Conservation (phyloP, 495 filamentous ascomycete genomes). For the Xylaria grammica region DNA sequence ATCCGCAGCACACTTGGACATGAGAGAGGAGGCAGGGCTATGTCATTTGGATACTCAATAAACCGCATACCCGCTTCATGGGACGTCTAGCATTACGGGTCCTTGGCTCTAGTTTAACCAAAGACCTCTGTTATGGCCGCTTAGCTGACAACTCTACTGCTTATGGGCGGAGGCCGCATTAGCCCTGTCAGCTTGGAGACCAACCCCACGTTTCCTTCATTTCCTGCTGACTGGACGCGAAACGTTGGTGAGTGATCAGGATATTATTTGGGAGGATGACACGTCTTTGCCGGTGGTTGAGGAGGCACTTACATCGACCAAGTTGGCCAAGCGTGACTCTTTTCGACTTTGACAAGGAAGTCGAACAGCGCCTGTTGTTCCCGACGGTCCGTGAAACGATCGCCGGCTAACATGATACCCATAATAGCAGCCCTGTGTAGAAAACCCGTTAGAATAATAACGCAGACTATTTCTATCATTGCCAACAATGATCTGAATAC, state of each 20-base stretch:
- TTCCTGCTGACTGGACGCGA: neutral
- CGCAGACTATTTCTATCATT: neutral
- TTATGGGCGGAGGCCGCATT: too few relatives aligned
- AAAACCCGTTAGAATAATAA: neutral
- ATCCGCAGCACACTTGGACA: too few relatives aligned
- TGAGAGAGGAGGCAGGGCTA: too few relatives aligned
- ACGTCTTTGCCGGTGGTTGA: too few relatives aligned
- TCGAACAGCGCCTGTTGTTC: constrained; percentile 3
- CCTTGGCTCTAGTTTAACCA: too few relatives aligned
- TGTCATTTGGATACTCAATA: too few relatives aligned
- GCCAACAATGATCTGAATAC: neutral
- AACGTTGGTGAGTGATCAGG: neutral
- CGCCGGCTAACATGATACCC: neutral
- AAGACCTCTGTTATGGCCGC: too few relatives aligned
- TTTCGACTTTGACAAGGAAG: neutral
- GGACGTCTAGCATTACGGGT: too few relatives aligned
- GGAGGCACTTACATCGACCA: neutral
- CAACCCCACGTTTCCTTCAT: constrained; percentile 4
- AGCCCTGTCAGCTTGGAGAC: too few relatives aligned
- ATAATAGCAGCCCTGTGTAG: neutral
- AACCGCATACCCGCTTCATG: too few relatives aligned
- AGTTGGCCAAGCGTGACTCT: constrained; percentile 6
- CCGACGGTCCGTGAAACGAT: neutral
- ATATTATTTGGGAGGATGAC: too few relatives aligned
- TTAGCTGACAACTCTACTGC: too few relatives aligned